Evolutionary conservation across 768 basidiomycete genomes (phyloP).

Genomic region (Rossbeevera mucosa): DNA sequence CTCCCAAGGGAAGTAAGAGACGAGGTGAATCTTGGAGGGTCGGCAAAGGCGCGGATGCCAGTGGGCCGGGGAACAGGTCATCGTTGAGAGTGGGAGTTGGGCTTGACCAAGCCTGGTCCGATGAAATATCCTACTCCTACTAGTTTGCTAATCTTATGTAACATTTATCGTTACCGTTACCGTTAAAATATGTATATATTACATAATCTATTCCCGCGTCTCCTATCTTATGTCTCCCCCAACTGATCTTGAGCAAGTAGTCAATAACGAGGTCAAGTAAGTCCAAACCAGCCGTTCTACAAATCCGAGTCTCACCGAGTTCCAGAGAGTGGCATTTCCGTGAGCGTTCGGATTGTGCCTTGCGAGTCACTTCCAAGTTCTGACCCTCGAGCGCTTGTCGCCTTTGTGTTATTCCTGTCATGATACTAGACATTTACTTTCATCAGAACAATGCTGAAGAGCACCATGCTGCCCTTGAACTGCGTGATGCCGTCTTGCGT

Average conservation of each 20-base stretch:
- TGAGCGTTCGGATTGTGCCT: constrained; percentile 29
- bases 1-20: too few species aligned
- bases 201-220: too few species aligned
- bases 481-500: constrained; percentile 67
- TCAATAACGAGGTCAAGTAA: constrained; percentile 61
- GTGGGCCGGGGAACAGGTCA: too few species aligned
- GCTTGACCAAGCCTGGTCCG: too few species aligned
- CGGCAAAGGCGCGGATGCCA: too few species aligned
- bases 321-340: constrained; percentile 78
- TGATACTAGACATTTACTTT: constrained; percentile 67
- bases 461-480: constrained; percentile 58
- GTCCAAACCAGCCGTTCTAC: constrained; percentile 13
- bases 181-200: too few species aligned
- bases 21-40: too few species aligned
- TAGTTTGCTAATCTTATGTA: too few species aligned
- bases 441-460: constrained; percentile 60
- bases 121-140: too few species aligned
- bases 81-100: too few species aligned
- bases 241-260: constrained; percentile 52
- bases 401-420: background rate
- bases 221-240: constrained; percentile 36
- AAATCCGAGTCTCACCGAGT: background rate
- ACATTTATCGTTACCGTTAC: too few species aligned
- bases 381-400: background rate
- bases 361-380: background rate